phyloP scores from a whole-genome alignment of 164 flowering plant species.

The Tetracentron sinense region DNA sequence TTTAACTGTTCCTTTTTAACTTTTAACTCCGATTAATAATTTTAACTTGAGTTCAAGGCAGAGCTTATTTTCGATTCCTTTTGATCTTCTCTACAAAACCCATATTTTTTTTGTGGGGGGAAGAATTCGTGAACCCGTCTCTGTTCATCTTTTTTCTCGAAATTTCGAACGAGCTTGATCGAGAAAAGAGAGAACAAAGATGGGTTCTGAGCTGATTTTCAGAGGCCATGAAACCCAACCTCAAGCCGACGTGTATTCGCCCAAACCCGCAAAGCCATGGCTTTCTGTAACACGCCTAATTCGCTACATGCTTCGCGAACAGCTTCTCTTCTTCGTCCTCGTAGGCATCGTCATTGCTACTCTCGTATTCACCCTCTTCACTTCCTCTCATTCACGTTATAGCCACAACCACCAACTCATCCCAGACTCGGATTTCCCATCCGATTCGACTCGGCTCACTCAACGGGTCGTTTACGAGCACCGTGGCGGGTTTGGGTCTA shows the following conservation, averaged over 20 bases:
- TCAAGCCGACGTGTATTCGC: slow-evolving; percentile 38
- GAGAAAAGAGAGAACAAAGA: background rate
- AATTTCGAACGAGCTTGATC: background rate
- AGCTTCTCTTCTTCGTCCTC: slow-evolving; percentile 64
- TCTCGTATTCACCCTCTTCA: slow-evolving; percentile 44
- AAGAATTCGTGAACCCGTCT: no score
- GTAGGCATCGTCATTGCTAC: slow-evolving; percentile 69
- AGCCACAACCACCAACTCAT: slow-evolving; percentile 7
- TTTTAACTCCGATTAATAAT: no score
- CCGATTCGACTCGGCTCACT: slow-evolving; percentile 6
- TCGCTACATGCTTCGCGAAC: slow-evolving; percentile 70
- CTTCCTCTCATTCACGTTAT: slow-evolving; percentile 18
- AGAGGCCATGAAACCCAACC: slow-evolving; percentile 58
- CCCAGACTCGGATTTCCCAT: slow-evolving; percentile 16
- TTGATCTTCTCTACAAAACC: no score
- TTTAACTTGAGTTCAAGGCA: no score
- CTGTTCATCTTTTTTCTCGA: no score
- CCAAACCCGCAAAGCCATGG: slow-evolving; percentile 72
- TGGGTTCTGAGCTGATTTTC: slow-evolving; percentile 47
- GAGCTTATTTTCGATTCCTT: no score
- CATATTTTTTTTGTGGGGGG: no score
- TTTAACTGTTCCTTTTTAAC: no score
- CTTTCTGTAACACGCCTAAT: slow-evolving; percentile 37
- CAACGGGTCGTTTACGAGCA: slow-evolving; percentile 10
- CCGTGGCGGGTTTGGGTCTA: slow-evolving; percentile 19